phyloP scores from a whole-genome alignment of 306 rosid genomes.

The Vigna trinervia region DNA sequence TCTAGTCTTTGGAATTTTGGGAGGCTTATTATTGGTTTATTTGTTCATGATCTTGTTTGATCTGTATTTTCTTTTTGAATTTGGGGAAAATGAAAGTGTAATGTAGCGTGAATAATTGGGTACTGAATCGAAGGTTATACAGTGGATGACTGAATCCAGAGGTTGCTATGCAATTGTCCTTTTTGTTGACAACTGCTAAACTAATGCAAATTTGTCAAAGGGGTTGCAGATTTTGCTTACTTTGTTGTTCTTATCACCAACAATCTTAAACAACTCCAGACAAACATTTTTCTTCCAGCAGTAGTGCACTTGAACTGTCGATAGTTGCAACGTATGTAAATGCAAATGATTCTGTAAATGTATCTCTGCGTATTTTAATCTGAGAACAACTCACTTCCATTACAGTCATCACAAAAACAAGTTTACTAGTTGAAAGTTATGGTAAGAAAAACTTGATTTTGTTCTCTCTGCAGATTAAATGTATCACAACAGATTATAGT shows the following conservation, averaged over 20 bases:
- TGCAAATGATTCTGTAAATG: neutral
- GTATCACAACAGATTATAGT: neutral
- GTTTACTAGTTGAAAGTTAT: neutral
- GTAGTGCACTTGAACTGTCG: neutral
- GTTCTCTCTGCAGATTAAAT: neutral
- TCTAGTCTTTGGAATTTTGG: slow-evolving; percentile 33
- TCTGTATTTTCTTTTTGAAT: slow-evolving; percentile 39
- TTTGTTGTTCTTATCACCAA: slow-evolving; percentile 8
- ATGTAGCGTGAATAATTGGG: slow-evolving; percentile 56
- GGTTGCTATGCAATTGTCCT: slow-evolving; percentile 29
- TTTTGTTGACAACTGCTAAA: slow-evolving; percentile 11
- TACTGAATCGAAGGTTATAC: slow-evolving; percentile 25
- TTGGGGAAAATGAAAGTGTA: slow-evolving; percentile 46
- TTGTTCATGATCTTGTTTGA: slow-evolving; percentile 61
- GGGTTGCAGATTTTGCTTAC: slow-evolving; percentile 5
- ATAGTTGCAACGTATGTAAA: neutral
- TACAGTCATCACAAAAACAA: neutral
- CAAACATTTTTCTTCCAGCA: neutral
- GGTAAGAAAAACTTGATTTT: neutral
- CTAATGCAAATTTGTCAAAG: slow-evolving; percentile 26
- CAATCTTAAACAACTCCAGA: neutral
- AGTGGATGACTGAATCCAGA: slow-evolving; percentile 18
- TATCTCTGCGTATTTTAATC: neutral
- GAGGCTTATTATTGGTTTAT: slow-evolving; percentile 64
- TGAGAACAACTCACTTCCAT: neutral